Conservation (phyloP, 495 filamentous ascomycete genomes). For the Xylona heveae region DNA sequence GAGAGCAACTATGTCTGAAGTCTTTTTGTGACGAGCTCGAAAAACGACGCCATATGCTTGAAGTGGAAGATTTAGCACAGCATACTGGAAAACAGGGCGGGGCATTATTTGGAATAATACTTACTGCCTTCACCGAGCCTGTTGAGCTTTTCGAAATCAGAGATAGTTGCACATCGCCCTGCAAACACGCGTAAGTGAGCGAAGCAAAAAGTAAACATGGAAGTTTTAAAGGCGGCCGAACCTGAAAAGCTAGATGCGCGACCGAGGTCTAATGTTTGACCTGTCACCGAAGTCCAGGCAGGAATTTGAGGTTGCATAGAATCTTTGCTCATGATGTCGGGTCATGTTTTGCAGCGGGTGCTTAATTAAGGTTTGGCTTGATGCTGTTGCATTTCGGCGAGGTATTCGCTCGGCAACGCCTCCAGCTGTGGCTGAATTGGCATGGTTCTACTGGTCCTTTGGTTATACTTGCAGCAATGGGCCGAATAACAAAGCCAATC, state of each 20-base stretch:
- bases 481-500: no score
- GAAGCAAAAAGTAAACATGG: no score
- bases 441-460: no score
- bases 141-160: conserved; percentile 19
- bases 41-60: conserved; percentile 23
- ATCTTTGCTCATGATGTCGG: no score
- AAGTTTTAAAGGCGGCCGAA: conserved; percentile 1
- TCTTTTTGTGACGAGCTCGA: conserved; percentile 16
- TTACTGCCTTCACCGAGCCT: conserved; percentile 23
- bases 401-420: no score
- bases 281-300: conserved; percentile 19
- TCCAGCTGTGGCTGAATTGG: no score
- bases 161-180: conserved; percentile 20
- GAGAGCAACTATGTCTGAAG: conserved; percentile 18
- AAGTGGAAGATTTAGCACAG: neutral
- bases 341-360: no score
- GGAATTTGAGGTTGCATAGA: conserved; percentile 5
- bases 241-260: conserved; percentile 13
- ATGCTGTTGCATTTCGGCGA: no score
- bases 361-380: no score
- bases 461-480: no score
- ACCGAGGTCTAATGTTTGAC: conserved; percentile 13
- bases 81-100: neutral
- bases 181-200: no score
- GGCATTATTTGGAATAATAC: conserved; percentile 9